A percentile compares a stretch with the other conserved stretches of the same genome.
Conservation (phyloP, 225 moss, liverwort and hornwort species). For the Ulota crispa region DNA sequence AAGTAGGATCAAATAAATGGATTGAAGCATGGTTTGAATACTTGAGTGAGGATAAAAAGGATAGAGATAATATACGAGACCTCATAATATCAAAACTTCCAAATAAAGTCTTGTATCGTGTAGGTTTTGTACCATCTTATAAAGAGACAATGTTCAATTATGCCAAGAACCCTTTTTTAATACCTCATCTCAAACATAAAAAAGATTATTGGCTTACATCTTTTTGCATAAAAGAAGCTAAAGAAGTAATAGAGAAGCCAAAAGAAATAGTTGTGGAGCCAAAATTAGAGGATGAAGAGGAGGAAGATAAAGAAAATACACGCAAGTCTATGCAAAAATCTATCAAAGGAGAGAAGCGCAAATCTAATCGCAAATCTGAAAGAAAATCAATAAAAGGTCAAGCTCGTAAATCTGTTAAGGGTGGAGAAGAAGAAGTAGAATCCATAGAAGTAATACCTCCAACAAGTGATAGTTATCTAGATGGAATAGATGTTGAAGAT, state of each 20-base stretch:
- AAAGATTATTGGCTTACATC: slow-evolving; percentile 55
- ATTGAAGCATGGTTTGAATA: slow-evolving; percentile 52
- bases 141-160: slow-evolving; percentile 32
- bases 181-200: slow-evolving; percentile 37
- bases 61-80: slow-evolving; percentile 55
- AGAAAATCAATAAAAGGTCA: not conserved
- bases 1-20: slow-evolving; percentile 36
- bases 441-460: not conserved
- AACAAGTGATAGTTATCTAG: slow-evolving; percentile 8
- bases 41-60: slow-evolving; percentile 40
- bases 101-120: slow-evolving; percentile 33
- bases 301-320: not conserved
- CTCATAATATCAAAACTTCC: slow-evolving; percentile 61
- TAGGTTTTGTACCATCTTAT: slow-evolving; percentile 46
- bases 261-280: not conserved
- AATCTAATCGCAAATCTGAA: not conserved
- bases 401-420: not conserved
- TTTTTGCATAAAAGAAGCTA: slow-evolving; percentile 42
- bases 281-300: not conserved
- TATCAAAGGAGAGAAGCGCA: not conserved
- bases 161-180: slow-evolving; percentile 44
- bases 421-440: not conserved
- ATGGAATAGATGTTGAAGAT: slow-evolving; percentile 50
- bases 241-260: not conserved
- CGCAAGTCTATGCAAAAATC: not conserved